A percentile compares a stretch with the other conserved stretches of the same genome.
These are phyloP conservation scores for Sporothrix euskadiensis DNA, from an alignment of 2,329 filamentous ascomycete genomes.

Conservation along the genomic window DNA sequence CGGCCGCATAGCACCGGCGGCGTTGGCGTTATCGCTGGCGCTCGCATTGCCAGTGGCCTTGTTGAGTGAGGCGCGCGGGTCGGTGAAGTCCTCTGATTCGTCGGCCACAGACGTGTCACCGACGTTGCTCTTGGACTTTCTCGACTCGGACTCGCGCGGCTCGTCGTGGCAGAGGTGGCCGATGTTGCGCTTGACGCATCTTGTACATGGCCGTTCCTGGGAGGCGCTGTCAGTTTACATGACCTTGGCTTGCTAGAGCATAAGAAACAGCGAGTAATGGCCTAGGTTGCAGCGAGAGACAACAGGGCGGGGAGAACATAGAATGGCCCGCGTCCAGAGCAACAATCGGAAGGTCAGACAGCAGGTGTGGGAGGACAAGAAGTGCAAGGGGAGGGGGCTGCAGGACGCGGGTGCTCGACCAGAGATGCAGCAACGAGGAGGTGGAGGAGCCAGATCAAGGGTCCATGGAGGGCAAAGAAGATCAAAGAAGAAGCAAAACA, in stretches of 20 bases:
- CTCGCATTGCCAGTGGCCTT: slow-evolving; percentile 39
- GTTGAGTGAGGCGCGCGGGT: slow-evolving; percentile 59
- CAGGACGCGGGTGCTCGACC: not conserved
- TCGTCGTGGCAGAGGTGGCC: slow-evolving; percentile 98
- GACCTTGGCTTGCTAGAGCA: slow-evolving; percentile 24
- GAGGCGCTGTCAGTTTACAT: slow-evolving; percentile 34
- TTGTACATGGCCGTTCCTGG: slow-evolving; percentile 91
- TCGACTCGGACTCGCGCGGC: slow-evolving; percentile 78
- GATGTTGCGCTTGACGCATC: slow-evolving; percentile 98
- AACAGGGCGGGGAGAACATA: slow-evolving; percentile 31
- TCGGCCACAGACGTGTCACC: slow-evolving; percentile 58
- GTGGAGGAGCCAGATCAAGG: not conserved
- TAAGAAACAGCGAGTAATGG: not conserved
- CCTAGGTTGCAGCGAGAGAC: not conserved
- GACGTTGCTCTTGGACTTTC: slow-evolving; percentile 71
- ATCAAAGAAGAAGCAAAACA: not conserved
- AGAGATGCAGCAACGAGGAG: slow-evolving; percentile 3
- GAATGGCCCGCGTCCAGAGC: slow-evolving; percentile 32
- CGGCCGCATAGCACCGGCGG: slow-evolving; percentile 53
- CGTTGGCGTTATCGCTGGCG: slow-evolving; percentile 38
- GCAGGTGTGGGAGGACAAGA: slow-evolving; percentile 30
- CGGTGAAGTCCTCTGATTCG: slow-evolving; percentile 59
- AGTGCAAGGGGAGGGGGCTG: slow-evolving; percentile 18
- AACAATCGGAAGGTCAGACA: not conserved
- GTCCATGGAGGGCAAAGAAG: not conserved